These are phyloP conservation scores for Sphenostylis stenocarpa DNA, from an alignment of 306 rosid genomes.

Conservation along the genomic window DNA sequence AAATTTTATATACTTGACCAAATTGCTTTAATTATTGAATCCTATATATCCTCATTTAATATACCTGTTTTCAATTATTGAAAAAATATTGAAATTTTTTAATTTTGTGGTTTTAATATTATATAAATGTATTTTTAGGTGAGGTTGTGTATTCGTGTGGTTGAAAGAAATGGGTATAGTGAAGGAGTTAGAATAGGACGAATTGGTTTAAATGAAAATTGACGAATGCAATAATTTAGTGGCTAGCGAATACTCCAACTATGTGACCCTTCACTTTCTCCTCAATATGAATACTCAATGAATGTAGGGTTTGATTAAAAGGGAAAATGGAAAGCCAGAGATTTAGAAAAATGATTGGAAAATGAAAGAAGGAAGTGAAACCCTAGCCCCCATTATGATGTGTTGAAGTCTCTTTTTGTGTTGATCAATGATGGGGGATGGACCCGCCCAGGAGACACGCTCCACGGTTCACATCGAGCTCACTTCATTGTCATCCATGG, in stretches of 20 bases:
- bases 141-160: conserved; percentile 21
- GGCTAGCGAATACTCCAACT: neutral
- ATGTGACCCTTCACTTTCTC: conserved; percentile 28
- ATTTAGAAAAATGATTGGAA: neutral
- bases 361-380: neutral
- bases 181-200: neutral
- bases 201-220: conserved; percentile 28
- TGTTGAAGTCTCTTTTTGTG: neutral
- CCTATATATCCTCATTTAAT: too few species aligned
- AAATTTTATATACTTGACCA: too few species aligned
- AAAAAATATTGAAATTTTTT: neutral
- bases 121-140: neutral
- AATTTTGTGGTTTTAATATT: neutral
- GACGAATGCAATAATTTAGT: neutral
- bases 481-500: conserved; percentile 25
- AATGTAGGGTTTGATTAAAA: neutral
- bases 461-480: conserved; percentile 24
- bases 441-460: conserved; percentile 30
- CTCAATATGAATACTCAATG: neutral
- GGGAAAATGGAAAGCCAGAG: neutral
- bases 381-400: neutral
- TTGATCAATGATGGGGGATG: conserved; percentile 30
- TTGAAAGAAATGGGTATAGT: conserved; percentile 1
- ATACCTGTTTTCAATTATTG: neutral
- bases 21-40: too few species aligned